Percentiles rank a stretch among this genome's conserved stretches.
phyloP scores from a whole-genome alignment of 495 filamentous ascomycete genomes.

The Aspergillus avenaceus region DNA sequence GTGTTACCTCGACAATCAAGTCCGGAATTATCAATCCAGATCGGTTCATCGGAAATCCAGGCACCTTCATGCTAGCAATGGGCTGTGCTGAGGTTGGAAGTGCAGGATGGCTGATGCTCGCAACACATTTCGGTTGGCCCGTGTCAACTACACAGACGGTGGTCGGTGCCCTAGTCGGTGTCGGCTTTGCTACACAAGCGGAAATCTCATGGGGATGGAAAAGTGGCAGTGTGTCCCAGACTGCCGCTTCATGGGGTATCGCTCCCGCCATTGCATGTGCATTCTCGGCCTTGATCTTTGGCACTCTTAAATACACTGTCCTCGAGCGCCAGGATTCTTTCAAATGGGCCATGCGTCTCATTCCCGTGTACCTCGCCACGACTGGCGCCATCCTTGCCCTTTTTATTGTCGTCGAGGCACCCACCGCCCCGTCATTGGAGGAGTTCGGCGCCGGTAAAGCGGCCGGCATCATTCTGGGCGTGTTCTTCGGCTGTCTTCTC shows the following conservation, averaged over 20 bases:
- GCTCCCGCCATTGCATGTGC: slow-evolving; percentile 55
- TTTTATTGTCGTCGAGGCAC: slow-evolving; percentile 50
- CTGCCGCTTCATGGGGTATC: slow-evolving; percentile 60
- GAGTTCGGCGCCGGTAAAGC: slow-evolving; percentile 47
- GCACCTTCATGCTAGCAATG: slow-evolving; percentile 22
- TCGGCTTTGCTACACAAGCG: slow-evolving; percentile 58
- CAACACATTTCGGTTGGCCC: slow-evolving; percentile 13
- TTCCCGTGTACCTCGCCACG: slow-evolving; percentile 59
- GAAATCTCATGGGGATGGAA: slow-evolving; percentile 54
- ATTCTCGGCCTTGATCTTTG: slow-evolving; percentile 61
- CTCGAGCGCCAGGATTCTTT: slow-evolving; percentile 55
- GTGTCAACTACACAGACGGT: slow-evolving; percentile 57
- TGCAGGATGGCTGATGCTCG: slow-evolving; percentile 15
- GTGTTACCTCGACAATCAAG: slow-evolving; percentile 64
- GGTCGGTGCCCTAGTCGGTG: slow-evolving; percentile 58
- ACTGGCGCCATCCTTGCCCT: slow-evolving; percentile 59
- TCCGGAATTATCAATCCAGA: slow-evolving; percentile 56
- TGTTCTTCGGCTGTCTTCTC: slow-evolving; percentile 49
- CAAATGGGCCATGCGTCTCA: slow-evolving; percentile 50
- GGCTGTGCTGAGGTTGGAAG: slow-evolving; percentile 18
- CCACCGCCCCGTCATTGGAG: slow-evolving; percentile 33
- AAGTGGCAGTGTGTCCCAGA: slow-evolving; percentile 48
- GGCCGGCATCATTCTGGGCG: slow-evolving; percentile 54
- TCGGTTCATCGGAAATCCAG: slow-evolving; percentile 42
- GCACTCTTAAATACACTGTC: slow-evolving; percentile 59